These are phyloP conservation scores for Tuber calosporum DNA, from an alignment of 495 filamentous ascomycete genomes.

Conservation along the genomic window DNA sequence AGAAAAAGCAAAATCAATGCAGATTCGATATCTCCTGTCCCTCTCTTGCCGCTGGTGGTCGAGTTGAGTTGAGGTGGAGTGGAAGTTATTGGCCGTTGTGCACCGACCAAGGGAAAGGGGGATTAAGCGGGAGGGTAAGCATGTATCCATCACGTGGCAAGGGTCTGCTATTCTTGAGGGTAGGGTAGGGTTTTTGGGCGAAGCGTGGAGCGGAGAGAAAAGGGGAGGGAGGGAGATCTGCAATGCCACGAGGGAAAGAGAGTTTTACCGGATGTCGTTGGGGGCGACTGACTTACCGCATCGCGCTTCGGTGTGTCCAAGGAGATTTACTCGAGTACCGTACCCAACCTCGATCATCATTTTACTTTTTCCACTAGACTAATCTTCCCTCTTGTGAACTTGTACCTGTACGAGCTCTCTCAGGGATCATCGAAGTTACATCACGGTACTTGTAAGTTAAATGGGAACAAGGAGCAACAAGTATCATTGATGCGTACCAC, in stretches of 20 bases:
- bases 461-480: not conserved
- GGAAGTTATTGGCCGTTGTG: not conserved
- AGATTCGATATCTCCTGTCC: not conserved
- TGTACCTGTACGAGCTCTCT: not conserved
- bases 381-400: not conserved
- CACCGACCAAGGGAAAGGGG: conserved; percentile 1
- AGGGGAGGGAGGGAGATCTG: not conserved
- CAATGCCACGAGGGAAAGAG: conserved; percentile 3
- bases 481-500: not conserved
- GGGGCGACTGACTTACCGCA: not conserved
- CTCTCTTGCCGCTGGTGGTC: not conserved
- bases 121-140: not conserved
- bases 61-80: not conserved
- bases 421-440: not conserved
- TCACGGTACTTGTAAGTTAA: not conserved
- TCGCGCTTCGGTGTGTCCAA: not conserved
- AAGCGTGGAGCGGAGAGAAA: not conserved
- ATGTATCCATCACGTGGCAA: not conserved
- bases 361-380: not conserved
- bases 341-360: not conserved
- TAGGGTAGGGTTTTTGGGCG: not conserved
- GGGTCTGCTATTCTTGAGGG: not conserved
- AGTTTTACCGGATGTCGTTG: not conserved
- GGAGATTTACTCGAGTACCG: too few species aligned
- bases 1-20: not conserved